Percentiles rank a stretch among this genome's conserved stretches.
Evolutionary conservation across 75 land plant genomes (phyloP).

Genomic region (Gnetum montanum): DNA sequence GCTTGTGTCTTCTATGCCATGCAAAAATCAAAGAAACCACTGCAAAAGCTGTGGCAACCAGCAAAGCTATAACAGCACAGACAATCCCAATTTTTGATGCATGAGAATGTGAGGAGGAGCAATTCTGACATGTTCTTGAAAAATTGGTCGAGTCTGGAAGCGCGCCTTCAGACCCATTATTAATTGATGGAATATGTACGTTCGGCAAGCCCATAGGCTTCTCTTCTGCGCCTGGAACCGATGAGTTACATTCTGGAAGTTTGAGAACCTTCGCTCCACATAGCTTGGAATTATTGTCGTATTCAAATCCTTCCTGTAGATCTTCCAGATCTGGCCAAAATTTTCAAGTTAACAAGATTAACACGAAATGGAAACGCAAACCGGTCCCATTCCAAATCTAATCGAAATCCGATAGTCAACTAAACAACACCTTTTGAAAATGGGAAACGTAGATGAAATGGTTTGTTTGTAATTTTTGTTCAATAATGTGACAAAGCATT

Average conservation of each 20-base stretch:
- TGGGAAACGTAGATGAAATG: no score
- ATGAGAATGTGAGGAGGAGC: conserved; percentile 18
- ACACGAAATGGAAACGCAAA: not conserved
- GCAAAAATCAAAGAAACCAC: conserved; percentile 8
- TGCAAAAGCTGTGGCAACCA: conserved; percentile 2
- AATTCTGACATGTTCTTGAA: conserved; percentile 4
- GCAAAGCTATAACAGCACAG: conserved; percentile 10
- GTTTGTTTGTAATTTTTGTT: no score
- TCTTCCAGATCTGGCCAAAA: conserved; percentile 14
- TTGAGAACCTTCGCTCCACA: conserved; percentile 16
- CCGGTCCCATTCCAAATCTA: no score
- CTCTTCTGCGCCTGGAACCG: not conserved
- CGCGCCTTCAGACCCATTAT: not conserved
- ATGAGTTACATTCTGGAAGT: conserved; percentile 6
- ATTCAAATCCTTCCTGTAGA: conserved; percentile 14
- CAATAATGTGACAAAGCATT: no score
- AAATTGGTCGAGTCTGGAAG: conserved; percentile 41
- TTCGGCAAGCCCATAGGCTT: conserved; percentile 26
- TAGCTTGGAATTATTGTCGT: conserved; percentile 22
- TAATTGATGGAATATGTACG: not conserved
- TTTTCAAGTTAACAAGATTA: not conserved
- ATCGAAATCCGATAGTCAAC: no score
- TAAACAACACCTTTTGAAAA: no score
- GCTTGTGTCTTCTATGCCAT: conserved; percentile 18
- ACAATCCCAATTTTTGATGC: conserved; percentile 9